A percentile compares a stretch with the other conserved stretches of the same genome.
Evolutionary conservation across 192 early-diverging fungal genomes (phyloP).

Genomic region (Podila clonocystis): DNA sequence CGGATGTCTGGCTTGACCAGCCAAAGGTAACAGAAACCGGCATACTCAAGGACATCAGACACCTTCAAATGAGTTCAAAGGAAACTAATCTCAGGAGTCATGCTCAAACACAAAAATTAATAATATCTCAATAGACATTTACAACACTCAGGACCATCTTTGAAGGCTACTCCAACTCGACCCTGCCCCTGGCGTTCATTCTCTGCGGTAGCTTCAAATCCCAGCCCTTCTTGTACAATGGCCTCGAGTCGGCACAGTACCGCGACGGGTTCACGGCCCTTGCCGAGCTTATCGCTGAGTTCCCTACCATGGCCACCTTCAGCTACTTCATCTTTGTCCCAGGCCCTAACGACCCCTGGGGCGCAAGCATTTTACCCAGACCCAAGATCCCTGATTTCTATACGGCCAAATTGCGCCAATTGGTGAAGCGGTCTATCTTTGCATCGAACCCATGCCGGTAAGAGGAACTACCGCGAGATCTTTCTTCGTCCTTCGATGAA

Average conservation of each 20-base stretch:
- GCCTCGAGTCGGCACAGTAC: slow-evolving; percentile 71
- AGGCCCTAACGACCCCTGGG: slow-evolving; percentile 87
- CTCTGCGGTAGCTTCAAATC: slow-evolving; percentile 91
- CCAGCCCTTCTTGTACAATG: slow-evolving; percentile 71
- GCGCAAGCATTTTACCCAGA: slow-evolving; percentile 74
- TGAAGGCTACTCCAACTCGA: slow-evolving; percentile 72
- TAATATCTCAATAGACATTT: slow-evolving; percentile 60
- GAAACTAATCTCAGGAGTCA: too few species aligned
- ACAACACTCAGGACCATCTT: slow-evolving; percentile 77
- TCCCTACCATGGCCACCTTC: slow-evolving; percentile 60
- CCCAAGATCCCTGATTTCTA: slow-evolving; percentile 79
- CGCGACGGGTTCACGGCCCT: slow-evolving; percentile 63
- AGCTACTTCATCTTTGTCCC: slow-evolving; percentile 92
- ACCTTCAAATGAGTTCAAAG: too few species aligned
- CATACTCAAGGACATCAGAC: too few species aligned
- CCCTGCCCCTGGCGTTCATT: slow-evolving; percentile 84
- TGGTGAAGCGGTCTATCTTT: slow-evolving; percentile 72
- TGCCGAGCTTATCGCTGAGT: slow-evolving; percentile 75
- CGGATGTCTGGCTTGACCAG: slow-evolving; percentile 90
- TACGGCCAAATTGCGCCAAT: slow-evolving; percentile 65
- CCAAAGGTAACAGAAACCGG: slow-evolving; percentile 61
- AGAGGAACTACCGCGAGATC: neutral
- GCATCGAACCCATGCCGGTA: slow-evolving; percentile 88
- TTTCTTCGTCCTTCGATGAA: neutral
- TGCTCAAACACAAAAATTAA: too few species aligned